These are phyloP conservation scores for Botrytis aclada DNA, from an alignment of 2,329 filamentous ascomycete species.

Conservation along the genomic window DNA sequence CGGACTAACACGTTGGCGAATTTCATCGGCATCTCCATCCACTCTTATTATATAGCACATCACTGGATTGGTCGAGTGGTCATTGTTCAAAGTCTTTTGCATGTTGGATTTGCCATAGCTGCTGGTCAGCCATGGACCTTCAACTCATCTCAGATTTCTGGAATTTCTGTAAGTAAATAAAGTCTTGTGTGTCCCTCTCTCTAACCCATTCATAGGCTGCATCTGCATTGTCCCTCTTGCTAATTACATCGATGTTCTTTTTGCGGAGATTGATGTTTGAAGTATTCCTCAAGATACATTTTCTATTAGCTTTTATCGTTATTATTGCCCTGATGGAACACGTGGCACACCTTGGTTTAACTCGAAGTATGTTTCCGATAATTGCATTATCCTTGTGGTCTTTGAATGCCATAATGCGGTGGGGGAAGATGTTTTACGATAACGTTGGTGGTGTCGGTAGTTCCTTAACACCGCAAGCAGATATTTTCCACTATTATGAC, in stretches of 20 bases:
- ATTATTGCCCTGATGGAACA: constrained; percentile 3
- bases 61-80: constrained; percentile 27
- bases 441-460: background rate
- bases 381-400: constrained; percentile 13
- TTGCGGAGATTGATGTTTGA: constrained; percentile 17
- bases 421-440: background rate
- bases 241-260: constrained; percentile 15
- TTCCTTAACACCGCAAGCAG: background rate
- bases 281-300: constrained; percentile 17
- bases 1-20: constrained; percentile 22
- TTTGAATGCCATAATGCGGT: background rate
- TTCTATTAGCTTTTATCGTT: constrained; percentile 6
- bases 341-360: background rate
- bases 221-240: constrained; percentile 2
- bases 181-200: background rate
- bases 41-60: constrained; percentile 25
- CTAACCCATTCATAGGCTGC: background rate
- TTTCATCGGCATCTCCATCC: constrained; percentile 23
- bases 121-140: constrained; percentile 2
- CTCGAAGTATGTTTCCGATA: constrained; percentile 1
- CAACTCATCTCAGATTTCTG: constrained; percentile 11
- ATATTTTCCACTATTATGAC: background rate
- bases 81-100: constrained; percentile 22
- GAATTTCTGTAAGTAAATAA: constrained; percentile 2
- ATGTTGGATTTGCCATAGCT: constrained; percentile 19